Evolutionary conservation across 1,284 basidiomycete species (phyloP), one percentile per base, ranked within the genome.

Genomic region (Boletellus dicymbophilus): DNA sequence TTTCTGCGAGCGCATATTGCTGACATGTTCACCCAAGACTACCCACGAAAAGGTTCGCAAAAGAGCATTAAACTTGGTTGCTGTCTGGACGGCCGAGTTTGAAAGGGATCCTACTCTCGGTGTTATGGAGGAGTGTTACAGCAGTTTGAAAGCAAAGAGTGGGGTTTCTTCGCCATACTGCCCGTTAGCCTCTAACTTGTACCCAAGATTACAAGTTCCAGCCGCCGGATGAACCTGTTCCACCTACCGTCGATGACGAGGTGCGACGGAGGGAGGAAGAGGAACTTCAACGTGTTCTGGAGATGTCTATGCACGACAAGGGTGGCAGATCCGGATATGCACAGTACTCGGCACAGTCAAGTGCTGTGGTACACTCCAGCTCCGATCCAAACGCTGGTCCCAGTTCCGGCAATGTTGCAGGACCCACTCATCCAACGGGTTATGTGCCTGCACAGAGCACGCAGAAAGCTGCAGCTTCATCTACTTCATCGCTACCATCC

Each of bases 91-190:
- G 0, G 78, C 78, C 52, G 92, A 96, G 48, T 96, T 94, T 61
- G 86, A 90, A 68, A 78, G 79, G 23, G 90, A 96, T 58, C 72
- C 86, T 4, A 84, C 88, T 21, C 79, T 98, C 6, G 93, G 93
- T 4, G 76, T 99, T 40, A 96, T 98, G 87, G 86, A 89, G 58
- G 94, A 98, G 59, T 90, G 92, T 42, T 93, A 92, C 63, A 86
- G 91, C 54, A 79, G 74, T 52, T 75, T 99, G 45, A 89, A 90
- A 69, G 76, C 79, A 11, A 97, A 94, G 76, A 88, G 93, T 93
- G 65, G 55, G 38, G 31, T 27, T 54, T 36, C 12, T 34, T 46
- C 21, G 28, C 33, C 38, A 20, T 28, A 16, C 18, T 46, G 37
- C 22, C 38, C 9, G 12, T 37, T 9, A 8, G 25, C 28, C n/a